Evolutionary conservation across 2,329 filamentous ascomycete genomes (phyloP), one percentile per base, ranked within the genome.

Genomic region (Sarocladium brachiariae): DNA sequence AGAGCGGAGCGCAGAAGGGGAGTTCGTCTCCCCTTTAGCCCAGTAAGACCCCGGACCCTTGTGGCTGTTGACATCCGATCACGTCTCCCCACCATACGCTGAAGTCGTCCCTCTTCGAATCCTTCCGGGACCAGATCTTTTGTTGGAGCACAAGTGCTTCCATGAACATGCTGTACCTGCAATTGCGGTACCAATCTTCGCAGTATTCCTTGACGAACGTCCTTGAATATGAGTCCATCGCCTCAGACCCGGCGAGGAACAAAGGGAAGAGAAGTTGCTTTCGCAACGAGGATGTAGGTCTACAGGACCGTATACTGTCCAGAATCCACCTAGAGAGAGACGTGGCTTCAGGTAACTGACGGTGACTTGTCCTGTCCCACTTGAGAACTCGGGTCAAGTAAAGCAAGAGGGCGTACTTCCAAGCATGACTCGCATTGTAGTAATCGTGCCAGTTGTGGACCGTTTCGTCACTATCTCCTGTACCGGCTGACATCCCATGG

Each of bases 251-350:
- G 0, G 64, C 64, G 0, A 70, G 50, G 31, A 70, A 69, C 0
- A 68, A 57, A 1, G 66, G 65, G 1, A 70, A 56, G 2, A 70
- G 58, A 0, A 68, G 55, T 38, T 68, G 66, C 49, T 69, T 69
- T 50, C 67, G 65, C 1, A 62, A 56, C 43, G 63, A 57, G 0
- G 56, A 59, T 10, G 54, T 59, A 13, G 51, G 52, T 13, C 63
- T 56, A 50, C 64, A 66, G 18, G 57, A 59, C 7, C 56, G 50
- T 16, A 63, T 58, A 52, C 64, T 58, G 31, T 62, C 59, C 37
- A 68, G 55, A 1, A 39, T 21, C 18, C 19, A 57, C 61, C 16
- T 54, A 55, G 9, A 64, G 61, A 1, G 59, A 55, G 4, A 65
- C 45, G 16, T 57, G 57, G 10, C 49, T 50, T 2, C 63, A 14